Conservation (phyloP, 1,284 basidiomycete species). For the Amylostereum chailletii region DNA sequence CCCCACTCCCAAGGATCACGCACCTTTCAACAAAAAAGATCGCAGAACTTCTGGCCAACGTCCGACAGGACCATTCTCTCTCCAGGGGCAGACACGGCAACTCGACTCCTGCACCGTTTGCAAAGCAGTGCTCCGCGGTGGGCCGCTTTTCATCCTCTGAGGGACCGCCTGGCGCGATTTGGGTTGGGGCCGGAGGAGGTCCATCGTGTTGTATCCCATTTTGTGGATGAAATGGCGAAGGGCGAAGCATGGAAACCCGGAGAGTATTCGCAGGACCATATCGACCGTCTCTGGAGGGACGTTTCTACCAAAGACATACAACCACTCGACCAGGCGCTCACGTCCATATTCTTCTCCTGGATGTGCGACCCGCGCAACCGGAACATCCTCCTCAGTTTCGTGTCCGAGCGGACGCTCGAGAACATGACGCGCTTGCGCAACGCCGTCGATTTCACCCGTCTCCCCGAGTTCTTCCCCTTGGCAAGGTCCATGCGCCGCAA, state of each 20-base stretch:
- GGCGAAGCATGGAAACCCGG: slow-evolving; percentile 26
- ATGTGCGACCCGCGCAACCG: slow-evolving; percentile 26
- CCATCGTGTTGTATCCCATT: slow-evolving; percentile 26
- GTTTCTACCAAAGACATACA: slow-evolving; percentile 14
- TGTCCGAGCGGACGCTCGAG: slow-evolving; percentile 23
- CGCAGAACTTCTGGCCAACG: background rate
- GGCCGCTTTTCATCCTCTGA: slow-evolving; percentile 18
- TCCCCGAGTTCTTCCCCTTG: slow-evolving; percentile 28
- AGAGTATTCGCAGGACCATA: slow-evolving; percentile 26
- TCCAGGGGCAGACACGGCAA: too few relatives aligned
- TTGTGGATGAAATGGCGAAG: slow-evolving; percentile 22
- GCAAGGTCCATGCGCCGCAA: slow-evolving; percentile 50
- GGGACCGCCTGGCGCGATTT: slow-evolving; percentile 29
- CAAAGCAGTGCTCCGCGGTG: slow-evolving; percentile 19
- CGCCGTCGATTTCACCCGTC: slow-evolving; percentile 25
- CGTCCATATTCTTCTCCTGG: slow-evolving; percentile 43
- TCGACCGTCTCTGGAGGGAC: slow-evolving; percentile 19
- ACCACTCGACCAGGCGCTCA: slow-evolving; percentile 24
- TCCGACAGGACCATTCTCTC: too few relatives aligned
- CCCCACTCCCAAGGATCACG: too few relatives aligned
- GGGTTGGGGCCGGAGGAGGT: slow-evolving; percentile 31
- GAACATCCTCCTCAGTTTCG: slow-evolving; percentile 15
- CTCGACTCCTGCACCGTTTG: slow-evolving; percentile 7
- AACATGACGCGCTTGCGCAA: slow-evolving; percentile 19
- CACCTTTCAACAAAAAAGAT: slow-evolving; percentile 5